A percentile compares a stretch with the other conserved stretches of the same genome.
Conservation (phyloP, 306 rosid species). For the Erythrophleum fordii region DNA sequence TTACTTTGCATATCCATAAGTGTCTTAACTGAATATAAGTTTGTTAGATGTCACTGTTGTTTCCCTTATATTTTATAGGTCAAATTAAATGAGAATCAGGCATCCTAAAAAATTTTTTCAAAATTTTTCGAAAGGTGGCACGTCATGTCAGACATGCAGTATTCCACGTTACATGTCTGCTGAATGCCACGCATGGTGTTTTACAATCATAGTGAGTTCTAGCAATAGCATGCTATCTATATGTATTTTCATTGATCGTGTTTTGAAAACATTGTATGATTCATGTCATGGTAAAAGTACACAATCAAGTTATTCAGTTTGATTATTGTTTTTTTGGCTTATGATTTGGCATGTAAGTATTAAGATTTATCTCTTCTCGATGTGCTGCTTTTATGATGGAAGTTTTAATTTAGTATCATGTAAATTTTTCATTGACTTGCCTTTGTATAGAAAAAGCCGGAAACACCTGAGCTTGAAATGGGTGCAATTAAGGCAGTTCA, state of each 20-base stretch:
- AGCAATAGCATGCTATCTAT: background rate
- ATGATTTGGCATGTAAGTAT: background rate
- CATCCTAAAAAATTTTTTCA: background rate
- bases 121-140: background rate
- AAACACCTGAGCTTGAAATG: conserved; percentile 61
- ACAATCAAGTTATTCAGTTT: background rate
- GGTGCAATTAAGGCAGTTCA: conserved; percentile 91
- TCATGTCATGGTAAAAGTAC: background rate
- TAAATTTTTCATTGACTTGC: conserved; percentile 25
- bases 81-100: background rate
- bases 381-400: conserved; percentile 6
- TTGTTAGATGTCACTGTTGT: background rate
- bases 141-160: background rate
- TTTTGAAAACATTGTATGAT: background rate
- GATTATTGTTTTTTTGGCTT: conserved; percentile 3
- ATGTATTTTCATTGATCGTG: background rate
- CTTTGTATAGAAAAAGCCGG: conserved; percentile 62
- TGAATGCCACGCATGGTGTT: background rate
- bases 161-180: background rate
- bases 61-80: background rate
- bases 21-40: background rate
- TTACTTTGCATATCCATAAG: background rate
- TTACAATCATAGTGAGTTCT: background rate
- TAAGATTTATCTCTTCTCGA: background rate
- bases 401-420: background rate